These are phyloP conservation scores for Rickenella mellea DNA, from an alignment of 768 basidiomycete species.

Conservation along the genomic window DNA sequence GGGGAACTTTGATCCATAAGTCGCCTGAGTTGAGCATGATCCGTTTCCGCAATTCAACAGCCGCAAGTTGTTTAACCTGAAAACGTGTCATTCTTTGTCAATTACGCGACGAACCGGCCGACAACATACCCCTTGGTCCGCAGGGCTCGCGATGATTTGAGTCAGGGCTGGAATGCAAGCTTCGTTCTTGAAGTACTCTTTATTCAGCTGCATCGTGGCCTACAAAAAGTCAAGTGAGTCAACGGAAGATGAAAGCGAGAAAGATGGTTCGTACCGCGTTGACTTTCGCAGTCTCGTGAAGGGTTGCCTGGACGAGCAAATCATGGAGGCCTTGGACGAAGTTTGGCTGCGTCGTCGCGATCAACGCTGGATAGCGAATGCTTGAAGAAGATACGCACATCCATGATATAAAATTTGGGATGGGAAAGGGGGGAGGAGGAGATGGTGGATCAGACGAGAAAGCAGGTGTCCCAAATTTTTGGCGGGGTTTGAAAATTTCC, in stretches of 20 bases:
- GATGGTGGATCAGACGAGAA: slow-evolving; percentile 19
- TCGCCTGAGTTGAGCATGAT: slow-evolving; percentile 69
- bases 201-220: slow-evolving; percentile 89
- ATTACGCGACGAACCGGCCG: neutral
- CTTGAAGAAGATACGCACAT: slow-evolving; percentile 6
- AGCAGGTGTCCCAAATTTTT: slow-evolving; percentile 35
- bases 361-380: slow-evolving; percentile 2
- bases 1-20: slow-evolving; percentile 69
- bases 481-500: slow-evolving; percentile 43
- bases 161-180: slow-evolving; percentile 87
- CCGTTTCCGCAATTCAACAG: slow-evolving; percentile 94
- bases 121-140: slow-evolving; percentile 58
- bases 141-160: slow-evolving; percentile 75
- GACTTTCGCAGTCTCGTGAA: slow-evolving; percentile 81
- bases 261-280: slow-evolving; percentile 59
- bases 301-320: slow-evolving; percentile 77
- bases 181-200: slow-evolving; percentile 87
- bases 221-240: slow-evolving; percentile 20
- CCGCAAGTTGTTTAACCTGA: slow-evolving; percentile 93
- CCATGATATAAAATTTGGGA: slow-evolving; percentile 18
- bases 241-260: slow-evolving; percentile 8
- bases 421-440: slow-evolving; percentile 17
- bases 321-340: slow-evolving; percentile 77
- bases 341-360: slow-evolving; percentile 35
- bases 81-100: neutral